Conservation (phyloP, 305 asterid species). For the Euphrasia arctica region DNA sequence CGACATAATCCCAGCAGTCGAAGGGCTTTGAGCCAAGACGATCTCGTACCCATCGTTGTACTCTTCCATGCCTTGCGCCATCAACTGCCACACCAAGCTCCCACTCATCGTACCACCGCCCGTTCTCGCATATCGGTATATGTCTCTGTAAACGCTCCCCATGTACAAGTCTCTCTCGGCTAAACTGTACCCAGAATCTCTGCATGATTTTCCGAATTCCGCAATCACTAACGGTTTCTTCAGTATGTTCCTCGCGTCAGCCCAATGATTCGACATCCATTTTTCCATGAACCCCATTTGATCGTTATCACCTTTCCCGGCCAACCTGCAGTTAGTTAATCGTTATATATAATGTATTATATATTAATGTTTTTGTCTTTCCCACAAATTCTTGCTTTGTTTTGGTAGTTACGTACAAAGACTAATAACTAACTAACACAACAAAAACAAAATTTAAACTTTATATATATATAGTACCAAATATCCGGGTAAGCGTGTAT, state of each 20-base stretch:
- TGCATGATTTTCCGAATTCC: slow-evolving; percentile 70
- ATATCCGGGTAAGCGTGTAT: slow-evolving; percentile 73
- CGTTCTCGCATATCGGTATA: slow-evolving; percentile 41
- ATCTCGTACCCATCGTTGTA: slow-evolving; percentile 41
- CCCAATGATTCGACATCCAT: slow-evolving; percentile 67
- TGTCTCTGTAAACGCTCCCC: slow-evolving; percentile 44
- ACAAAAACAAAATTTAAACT: no score
- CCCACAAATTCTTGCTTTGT: slow-evolving; percentile 17
- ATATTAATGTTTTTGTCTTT: background rate
- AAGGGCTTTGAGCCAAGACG: slow-evolving; percentile 34
- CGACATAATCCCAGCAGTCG: slow-evolving; percentile 41
- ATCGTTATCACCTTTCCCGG: slow-evolving; percentile 44
- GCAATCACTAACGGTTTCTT: slow-evolving; percentile 64
- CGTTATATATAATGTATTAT: no score
- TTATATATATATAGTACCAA: slow-evolving; percentile 26
- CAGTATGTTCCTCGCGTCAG: slow-evolving; percentile 47
- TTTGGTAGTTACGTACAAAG: slow-evolving; percentile 2
- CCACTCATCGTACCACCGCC: slow-evolving; percentile 68
- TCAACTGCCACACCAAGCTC: slow-evolving; percentile 65
- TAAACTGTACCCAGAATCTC: slow-evolving; percentile 43
- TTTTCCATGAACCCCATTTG: slow-evolving; percentile 64
- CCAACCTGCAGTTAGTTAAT: slow-evolving; percentile 33
- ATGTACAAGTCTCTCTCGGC: slow-evolving; percentile 41
- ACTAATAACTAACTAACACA: slow-evolving; percentile 1
- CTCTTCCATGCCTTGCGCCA: slow-evolving; percentile 57